Evolutionary conservation across 345 rosid genomes (phyloP).

Genomic region (Salix koriyanagi): DNA sequence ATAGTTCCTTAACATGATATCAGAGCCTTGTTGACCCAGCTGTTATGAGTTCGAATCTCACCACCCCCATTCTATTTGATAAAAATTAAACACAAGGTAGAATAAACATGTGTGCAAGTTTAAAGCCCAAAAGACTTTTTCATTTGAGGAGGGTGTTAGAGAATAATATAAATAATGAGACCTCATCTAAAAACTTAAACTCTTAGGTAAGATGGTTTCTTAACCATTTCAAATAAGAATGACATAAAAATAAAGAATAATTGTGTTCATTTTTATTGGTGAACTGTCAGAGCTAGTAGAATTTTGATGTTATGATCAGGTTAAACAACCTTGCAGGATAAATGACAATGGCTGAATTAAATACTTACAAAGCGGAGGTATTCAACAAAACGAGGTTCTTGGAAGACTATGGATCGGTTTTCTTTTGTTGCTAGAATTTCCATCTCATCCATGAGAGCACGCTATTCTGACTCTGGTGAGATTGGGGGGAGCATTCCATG

Average conservation of each 20-base stretch:
- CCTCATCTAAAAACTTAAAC: too few relatives aligned
- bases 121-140: too few relatives aligned
- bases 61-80: too few relatives aligned
- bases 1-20: too few relatives aligned
- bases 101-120: too few relatives aligned
- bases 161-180: too few relatives aligned
- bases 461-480: constrained; percentile 96
- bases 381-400: constrained; percentile 93
- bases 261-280: neutral
- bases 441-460: constrained; percentile 83
- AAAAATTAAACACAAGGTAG: too few relatives aligned
- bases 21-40: too few relatives aligned
- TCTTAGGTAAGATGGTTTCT: too few relatives aligned
- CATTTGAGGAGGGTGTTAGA: too few relatives aligned
- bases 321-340: neutral
- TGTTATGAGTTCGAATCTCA: too few relatives aligned
- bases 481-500: constrained; percentile 96
- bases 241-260: neutral
- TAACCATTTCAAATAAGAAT: neutral
- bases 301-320: neutral
- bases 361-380: constrained; percentile 87
- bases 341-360: neutral
- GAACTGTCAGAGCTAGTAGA: neutral
- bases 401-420: constrained; percentile 82
- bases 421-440: constrained; percentile 89